Evolutionary conservation across 148 eudicot species (phyloP), one percentile per base, ranked within the genome.

Genomic region (Vaccinium darrowii): DNA sequence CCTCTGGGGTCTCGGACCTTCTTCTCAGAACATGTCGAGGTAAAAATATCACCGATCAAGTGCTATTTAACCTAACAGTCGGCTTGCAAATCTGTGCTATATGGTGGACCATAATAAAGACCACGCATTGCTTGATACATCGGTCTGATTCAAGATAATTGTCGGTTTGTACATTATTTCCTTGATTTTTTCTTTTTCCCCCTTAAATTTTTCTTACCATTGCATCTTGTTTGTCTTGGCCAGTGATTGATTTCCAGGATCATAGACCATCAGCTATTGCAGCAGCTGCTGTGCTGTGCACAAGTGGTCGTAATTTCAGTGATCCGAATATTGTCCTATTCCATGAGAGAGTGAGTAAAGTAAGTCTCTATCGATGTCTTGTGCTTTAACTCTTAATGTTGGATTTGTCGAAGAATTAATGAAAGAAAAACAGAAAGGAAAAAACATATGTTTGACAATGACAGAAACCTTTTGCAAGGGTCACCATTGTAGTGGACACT

Each of bases 291-390:
- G 58, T 82, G 58, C 84, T 82, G 13, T 82, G 30, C 23, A 1
- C 62, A 1, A 51, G 2, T 16, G 43, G 39, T 49, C 23, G 6
- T 7, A 65, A 49, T 11, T 21, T 12, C 2, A n/a, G 50, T 67
- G 60, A 82, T 65, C 76, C 3, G 12, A 67, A 50, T 23, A 82
- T 36, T 9, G 56, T 49, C 14, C 23, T 50, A 21, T 16, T 82
- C 72, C 84, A 82, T 50, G 84, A 82, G 76, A 65, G 76, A 67
- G 47, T 82, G 36, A 82, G 76, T 56, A 50, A 82, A 49, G 84
- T 50, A 82, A 82, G 84, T 47, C 57, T 8, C 18, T 23, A n/a
- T n/a, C 11, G n/a, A 7, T 60, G 1, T 13, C n/a, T 80, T 58
- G 8, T 15, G 1, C 36, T 30, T 3, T 9, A 43, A 43, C 47